Conservation (phyloP, 2,329 filamentous ascomycete genomes). For the Tolypocladium tropicale region DNA sequence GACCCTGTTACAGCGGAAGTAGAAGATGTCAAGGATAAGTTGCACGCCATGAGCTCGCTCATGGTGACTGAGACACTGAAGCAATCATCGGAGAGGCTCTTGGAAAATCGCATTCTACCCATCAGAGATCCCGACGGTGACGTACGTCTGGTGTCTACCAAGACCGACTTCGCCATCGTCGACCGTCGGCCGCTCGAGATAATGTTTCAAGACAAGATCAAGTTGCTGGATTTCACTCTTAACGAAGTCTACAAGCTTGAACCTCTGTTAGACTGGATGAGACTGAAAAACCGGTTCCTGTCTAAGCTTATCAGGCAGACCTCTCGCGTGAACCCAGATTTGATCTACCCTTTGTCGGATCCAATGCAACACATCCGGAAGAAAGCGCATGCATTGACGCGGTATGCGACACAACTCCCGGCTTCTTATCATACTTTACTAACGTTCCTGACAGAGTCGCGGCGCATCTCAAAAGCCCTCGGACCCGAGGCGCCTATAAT, state of each 20-base stretch:
- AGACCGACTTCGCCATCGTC: neutral
- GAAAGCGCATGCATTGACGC: neutral
- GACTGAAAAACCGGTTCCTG: neutral
- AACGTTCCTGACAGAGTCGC: neutral
- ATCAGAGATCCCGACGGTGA: neutral
- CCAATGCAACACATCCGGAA: neutral
- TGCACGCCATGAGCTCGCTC: neutral
- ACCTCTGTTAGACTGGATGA: neutral
- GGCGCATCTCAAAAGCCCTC: neutral
- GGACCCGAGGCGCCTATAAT: neutral
- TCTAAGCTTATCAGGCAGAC: neutral
- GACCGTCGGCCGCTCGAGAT: neutral
- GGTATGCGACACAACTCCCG: neutral
- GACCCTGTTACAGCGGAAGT: neutral
- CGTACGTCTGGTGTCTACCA: neutral
- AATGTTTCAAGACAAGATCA: neutral
- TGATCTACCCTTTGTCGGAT: neutral
- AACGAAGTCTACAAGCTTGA: neutral
- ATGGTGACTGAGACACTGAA: neutral
- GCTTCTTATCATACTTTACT: neutral
- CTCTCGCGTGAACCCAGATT: neutral
- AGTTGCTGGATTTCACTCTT: neutral
- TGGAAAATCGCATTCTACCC: neutral
- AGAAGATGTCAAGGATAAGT: neutral
- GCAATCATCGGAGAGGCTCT: neutral